Conservation (phyloP, 2,329 filamentous ascomycete species). For the Ascochyta clinopodiicola region DNA sequence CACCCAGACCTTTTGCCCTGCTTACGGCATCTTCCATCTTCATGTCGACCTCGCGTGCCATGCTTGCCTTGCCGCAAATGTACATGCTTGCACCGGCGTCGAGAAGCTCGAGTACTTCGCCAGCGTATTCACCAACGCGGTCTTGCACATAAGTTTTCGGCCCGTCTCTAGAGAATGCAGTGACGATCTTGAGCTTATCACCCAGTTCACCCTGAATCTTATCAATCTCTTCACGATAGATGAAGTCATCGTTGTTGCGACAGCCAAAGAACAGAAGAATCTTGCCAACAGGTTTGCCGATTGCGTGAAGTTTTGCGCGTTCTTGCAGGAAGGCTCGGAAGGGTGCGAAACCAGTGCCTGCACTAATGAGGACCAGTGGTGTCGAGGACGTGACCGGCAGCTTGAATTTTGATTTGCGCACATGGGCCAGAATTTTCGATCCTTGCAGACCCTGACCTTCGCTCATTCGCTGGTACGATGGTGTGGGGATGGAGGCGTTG, state of each 20-base stretch:
- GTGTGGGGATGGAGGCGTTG: constrained; percentile 21
- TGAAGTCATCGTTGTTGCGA: constrained; percentile 39
- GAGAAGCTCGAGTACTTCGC: constrained; percentile 44
- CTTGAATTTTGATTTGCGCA: constrained; percentile 55
- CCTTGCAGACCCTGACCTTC: constrained; percentile 23
- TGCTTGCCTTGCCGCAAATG: constrained; percentile 48
- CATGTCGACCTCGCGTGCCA: constrained; percentile 54
- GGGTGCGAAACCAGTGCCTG: constrained; percentile 45
- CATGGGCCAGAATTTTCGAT: constrained; percentile 47
- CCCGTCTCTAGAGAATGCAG: constrained; percentile 33
- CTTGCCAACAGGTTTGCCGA: constrained; percentile 39
- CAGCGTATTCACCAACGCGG: constrained; percentile 39
- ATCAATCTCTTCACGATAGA: constrained; percentile 38
- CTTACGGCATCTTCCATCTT: constrained; percentile 49
- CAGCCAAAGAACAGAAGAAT: constrained; percentile 46
- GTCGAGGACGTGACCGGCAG: constrained; percentile 51
- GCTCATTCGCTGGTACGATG: constrained; percentile 21
- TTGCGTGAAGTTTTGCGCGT: constrained; percentile 40
- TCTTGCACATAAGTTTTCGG: constrained; percentile 50
- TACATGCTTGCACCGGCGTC: constrained; percentile 51
- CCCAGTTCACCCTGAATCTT: constrained; percentile 29
- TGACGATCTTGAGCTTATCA: constrained; percentile 33
- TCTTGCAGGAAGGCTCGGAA: constrained; percentile 46
- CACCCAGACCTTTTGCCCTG: constrained; percentile 47
- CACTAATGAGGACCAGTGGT: constrained; percentile 56